Base-by-base conservation (phyloP, 768 basidiomycete species). In the Hysterangium stoloniferum region DNA sequence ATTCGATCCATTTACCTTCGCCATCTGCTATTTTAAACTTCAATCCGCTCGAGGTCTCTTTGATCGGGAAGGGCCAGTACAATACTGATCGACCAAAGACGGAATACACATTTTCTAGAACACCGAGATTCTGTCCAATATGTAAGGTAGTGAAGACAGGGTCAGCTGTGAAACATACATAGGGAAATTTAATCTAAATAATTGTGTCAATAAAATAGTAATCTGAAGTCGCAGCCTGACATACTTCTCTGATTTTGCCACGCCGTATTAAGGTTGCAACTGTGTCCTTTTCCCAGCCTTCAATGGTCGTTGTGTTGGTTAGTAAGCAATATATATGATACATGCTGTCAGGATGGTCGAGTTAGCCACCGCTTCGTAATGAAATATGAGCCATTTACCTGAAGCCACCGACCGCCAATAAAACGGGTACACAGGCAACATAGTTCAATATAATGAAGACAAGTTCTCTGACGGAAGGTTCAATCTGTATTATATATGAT, bases 211-310 rank as follows among this genome's bases (percentile, higher is more conserved):
- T 13, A 32, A 22, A 24, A 36, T 37, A 35, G 12, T 32, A 24
- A 46, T 25, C 25, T 13, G 13, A 5, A 38, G 20, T 29, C 40
- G 44, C 29, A 41, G 19, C 27, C 58, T 60, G 19, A 48, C 59
- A 15, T 31, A 86, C 86, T 68, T 92, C 86, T 45, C 75, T 79
- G 52, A 97, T 84, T 64, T 86, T 89, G 4, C 94, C 95, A 52
- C 84, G 72, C 17, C 86, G 78, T 45, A 89, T 80, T 58, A 99
- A 75, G 0, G 80, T 86, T 4, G 92, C 85, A 1, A 81, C 91
- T 66, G 86, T 94, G 61, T 98, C 93, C 67, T 98, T 98, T 66
- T 99, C 96, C 89, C 90, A 95, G 0, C 86, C 82, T 68, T 99
- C 96, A 44, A 99, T 97, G 1, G 96, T 98, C 0, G 95, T 99